Percentiles rank a stretch among this genome's conserved stretches.
phyloP scores from a whole-genome alignment of 2,329 filamentous ascomycete species.

The Epichloe aotearoae region DNA sequence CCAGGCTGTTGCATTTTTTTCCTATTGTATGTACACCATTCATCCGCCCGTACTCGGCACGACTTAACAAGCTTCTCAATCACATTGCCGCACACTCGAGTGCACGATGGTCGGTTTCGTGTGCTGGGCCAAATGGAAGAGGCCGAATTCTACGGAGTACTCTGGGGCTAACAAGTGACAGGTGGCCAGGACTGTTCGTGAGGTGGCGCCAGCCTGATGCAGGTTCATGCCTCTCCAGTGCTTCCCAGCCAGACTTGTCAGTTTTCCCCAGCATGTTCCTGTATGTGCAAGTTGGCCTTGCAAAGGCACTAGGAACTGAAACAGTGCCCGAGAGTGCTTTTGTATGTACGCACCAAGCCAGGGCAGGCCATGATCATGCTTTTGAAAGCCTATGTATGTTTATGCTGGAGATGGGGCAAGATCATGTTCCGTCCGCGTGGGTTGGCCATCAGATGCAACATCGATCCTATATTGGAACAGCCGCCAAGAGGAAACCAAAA shows the following conservation, averaged over 20 bases:
- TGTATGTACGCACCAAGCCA: too few species aligned
- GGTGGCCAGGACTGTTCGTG: not conserved
- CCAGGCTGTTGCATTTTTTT: not conserved
- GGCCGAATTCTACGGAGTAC: not conserved
- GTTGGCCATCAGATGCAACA: too few species aligned
- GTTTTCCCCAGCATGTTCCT: too few species aligned
- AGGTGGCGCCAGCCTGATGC: not conserved
- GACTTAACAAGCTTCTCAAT: not conserved
- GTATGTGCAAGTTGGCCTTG: too few species aligned
- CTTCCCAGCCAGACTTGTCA: not conserved
- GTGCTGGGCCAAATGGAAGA: not conserved
- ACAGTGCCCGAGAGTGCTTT: too few species aligned
- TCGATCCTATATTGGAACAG: too few species aligned
- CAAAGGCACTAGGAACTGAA: too few species aligned
- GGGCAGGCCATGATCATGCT: too few species aligned
- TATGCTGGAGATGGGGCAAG: too few species aligned
- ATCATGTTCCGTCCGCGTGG: too few species aligned
- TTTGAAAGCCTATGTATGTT: too few species aligned
- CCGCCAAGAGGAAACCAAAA: too few species aligned
- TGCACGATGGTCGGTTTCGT: not conserved
- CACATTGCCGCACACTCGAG: not conserved
- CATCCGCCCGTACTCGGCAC: not conserved
- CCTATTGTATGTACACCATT: not conserved
- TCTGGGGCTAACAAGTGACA: not conserved
- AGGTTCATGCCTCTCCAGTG: not conserved